Percentiles rank a stretch among this genome's conserved stretches.
Evolutionary conservation across 1,284 basidiomycete species (phyloP).

Genomic region (Tylopilus sp.): DNA sequence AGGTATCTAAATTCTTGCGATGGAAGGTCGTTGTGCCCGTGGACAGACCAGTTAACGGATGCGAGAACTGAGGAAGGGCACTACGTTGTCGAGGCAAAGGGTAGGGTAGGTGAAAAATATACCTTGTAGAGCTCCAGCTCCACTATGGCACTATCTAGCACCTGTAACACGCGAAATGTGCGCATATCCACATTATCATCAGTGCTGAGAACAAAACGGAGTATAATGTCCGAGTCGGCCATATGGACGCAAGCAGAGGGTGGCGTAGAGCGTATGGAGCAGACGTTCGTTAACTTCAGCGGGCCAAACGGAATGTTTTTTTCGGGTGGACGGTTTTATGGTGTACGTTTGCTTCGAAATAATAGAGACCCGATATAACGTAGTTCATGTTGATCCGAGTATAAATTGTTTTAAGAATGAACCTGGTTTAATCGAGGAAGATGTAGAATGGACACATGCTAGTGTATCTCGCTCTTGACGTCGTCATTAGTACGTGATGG

Average conservation of each 20-base stretch:
- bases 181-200: constrained; percentile 41
- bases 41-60: constrained; percentile 44
- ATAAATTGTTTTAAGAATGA: constrained; percentile 20
- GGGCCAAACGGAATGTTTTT: neutral
- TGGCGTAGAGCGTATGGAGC: neutral
- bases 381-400: constrained; percentile 23
- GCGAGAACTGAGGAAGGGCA: constrained; percentile 42
- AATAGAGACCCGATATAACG: constrained; percentile 17
- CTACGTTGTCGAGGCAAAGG: neutral
- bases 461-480: neutral
- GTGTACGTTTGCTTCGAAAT: constrained; percentile 7
- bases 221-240: constrained; percentile 35
- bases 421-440: constrained; percentile 14
- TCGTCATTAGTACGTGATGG: constrained; percentile 30
- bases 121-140: constrained; percentile 49
- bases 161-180: constrained; percentile 41
- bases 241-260: constrained; percentile 11
- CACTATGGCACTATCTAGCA: constrained; percentile 31
- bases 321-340: constrained; percentile 1
- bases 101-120: neutral
- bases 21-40: constrained; percentile 48
- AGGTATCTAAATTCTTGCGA: constrained; percentile 44
- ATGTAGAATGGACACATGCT: constrained; percentile 19
- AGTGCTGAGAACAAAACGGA: constrained; percentile 42
- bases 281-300: constrained; percentile 1